Percentiles rank a stretch among this genome's conserved stretches.
phyloP scores from a whole-genome alignment of 2,329 filamentous ascomycete genomes.

The Aspergillus proliferans region DNA sequence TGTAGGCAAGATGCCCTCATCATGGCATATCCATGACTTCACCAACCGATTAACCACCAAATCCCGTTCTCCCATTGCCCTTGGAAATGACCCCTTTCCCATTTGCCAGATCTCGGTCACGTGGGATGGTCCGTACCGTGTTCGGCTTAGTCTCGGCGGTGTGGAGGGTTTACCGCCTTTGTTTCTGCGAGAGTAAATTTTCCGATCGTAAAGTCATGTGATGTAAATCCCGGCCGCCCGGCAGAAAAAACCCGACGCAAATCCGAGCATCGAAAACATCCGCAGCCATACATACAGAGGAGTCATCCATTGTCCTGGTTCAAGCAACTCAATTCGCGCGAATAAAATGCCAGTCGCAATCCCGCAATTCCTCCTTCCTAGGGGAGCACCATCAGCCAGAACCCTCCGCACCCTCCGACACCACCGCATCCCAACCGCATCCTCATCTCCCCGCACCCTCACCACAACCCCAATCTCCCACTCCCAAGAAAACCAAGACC shows the following conservation, averaged over 20 bases:
- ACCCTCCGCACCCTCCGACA: slow-evolving; percentile 23
- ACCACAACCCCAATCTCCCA: slow-evolving; percentile 13
- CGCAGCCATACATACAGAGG: slow-evolving; percentile 1
- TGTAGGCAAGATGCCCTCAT: slow-evolving; percentile 1
- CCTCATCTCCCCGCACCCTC: slow-evolving; percentile 15
- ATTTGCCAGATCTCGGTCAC: not conserved
- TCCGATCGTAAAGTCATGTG: not conserved
- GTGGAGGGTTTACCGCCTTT: not conserved
- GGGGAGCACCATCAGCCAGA: slow-evolving; percentile 37
- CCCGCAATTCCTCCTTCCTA: slow-evolving; percentile 63
- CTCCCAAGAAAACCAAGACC: slow-evolving; percentile 10
- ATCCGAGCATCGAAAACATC: not conserved
- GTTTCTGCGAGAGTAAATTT: not conserved
- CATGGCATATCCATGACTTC: not conserved
- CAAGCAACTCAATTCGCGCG: no score
- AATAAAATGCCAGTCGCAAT: slow-evolving; percentile 34
- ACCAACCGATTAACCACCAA: not conserved
- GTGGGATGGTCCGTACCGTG: not conserved
- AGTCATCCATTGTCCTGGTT: not conserved
- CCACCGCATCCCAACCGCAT: slow-evolving; percentile 14
- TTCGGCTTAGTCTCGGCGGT: not conserved
- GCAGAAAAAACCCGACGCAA: slow-evolving; percentile 1
- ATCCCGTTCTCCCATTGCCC: not conserved
- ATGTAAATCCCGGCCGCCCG: not conserved
- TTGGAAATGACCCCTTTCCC: not conserved